Evolutionary conservation across 805 yeast genomes (phyloP), one percentile per base, ranked within the genome.

Genomic region (Candida suzukii): DNA sequence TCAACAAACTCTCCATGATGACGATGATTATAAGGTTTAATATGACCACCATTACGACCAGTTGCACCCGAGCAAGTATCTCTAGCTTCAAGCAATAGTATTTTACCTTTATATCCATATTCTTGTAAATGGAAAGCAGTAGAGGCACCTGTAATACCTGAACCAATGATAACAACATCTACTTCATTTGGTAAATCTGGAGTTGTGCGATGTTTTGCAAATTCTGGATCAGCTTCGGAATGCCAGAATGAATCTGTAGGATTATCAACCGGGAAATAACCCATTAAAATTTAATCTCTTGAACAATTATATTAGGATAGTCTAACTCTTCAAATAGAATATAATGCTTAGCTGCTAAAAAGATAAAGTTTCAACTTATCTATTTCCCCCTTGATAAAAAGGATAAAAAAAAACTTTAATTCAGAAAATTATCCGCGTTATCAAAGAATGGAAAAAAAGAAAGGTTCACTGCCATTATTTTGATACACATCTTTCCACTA

Each of bases 21-120:
- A 35, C 47, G 46, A 38, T 56, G 51, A 27, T 47, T 46, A 35
- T 44, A 53, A 19, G 72, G 70, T 37, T 67, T 64, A 38, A 71
- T 47, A 47, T 70, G 76, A 1, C 76, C 76, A 20, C 75, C 74
- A 39, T 70, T 70, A 41, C 75, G 55, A 8, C 74, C 75, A 2
- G 73, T 67, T 9, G 75, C 76, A 17, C 56, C 60, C 7, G 67
- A 63, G 37, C 63, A 61, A 3, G 55, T 53, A 35, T 66, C 68
- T 38, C 66, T 56, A 13, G 67, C 67, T 31, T 66, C 30, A 9
- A 65, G 53, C 37, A 34, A 24, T 9, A 24, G 7, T 3, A 34
- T 9, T 24, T 24, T 34, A 3, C 24, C 29, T 16, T 34, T 34
- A 16, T 24, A 34, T 8, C 29, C 29, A 17, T 16, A 19, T 16